Evolutionary conservation across 2,329 filamentous ascomycete genomes (phyloP), one percentile per base, ranked within the genome.

Genomic region (Lasiodiplodia theobromae): DNA sequence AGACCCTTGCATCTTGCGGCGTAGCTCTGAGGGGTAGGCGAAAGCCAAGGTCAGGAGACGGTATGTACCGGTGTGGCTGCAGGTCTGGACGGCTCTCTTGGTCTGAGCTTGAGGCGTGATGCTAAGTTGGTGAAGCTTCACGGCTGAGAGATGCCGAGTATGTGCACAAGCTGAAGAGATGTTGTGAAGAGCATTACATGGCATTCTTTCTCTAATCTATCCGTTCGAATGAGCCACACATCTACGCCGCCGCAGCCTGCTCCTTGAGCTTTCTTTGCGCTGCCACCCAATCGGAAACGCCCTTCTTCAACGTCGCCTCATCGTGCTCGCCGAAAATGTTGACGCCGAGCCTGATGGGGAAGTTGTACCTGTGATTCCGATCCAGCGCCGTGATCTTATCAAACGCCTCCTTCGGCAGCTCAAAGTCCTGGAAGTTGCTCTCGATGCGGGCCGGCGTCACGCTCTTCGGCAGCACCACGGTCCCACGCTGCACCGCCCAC

Each of bases 391-490:
- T 76, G 49, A 79, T 78, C 65, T 72, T 72, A 34, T 72, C 52
- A 52, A 79, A 72, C 70, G 78, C 77, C 31, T 71, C 73, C 23
- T 73, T 68, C 23, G 70, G 72, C 31, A 79, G 71, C 25, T 78
- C 74, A 53, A 77, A 78, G 71, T 71, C 71, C 66, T 78, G 75
- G 69, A 79, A 69, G 68, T 79, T 79, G 71, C 77, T 70, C 56
- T 71, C 68, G 63, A 79, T 70, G 25, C 77, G 71, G 37, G 72
- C 67, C 34, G 73, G 72, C 23, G 75, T 73, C 63, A 74, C 77
- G 67, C 76, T 77, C 87, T 95, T 95, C 73, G 92, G 92, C 75
- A 96, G 95, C 74, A 96, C 91, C 53, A 92, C 91, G 67, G 96
- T 84, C 37, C 89, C 89, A 60, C 74, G 87, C 85, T 96, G 93